phyloP scores from a whole-genome alignment of 768 basidiomycete species.

The Naganishia kalamii region DNA sequence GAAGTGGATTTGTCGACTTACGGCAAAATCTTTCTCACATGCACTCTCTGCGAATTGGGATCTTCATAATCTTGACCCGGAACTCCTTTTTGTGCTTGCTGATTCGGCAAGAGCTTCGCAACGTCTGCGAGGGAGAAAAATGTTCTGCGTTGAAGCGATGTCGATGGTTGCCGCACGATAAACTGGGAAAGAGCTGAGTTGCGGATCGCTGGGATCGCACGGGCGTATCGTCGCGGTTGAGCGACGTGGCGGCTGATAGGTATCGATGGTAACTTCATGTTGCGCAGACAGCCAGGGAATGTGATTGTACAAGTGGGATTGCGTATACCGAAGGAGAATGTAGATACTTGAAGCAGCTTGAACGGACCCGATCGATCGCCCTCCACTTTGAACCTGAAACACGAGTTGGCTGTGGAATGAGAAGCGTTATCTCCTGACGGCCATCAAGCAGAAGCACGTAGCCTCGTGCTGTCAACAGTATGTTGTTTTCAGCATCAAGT shows the following conservation, averaged over 20 bases:
- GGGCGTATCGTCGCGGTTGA: not conserved
- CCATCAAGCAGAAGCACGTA: no score
- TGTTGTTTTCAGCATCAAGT: no score
- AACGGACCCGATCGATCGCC: no score
- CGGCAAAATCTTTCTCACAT: slow-evolving; percentile 82
- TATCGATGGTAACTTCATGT: not conserved
- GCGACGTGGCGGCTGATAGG: not conserved
- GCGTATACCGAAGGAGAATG: no score
- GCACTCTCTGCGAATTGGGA: slow-evolving; percentile 59
- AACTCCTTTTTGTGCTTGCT: not conserved
- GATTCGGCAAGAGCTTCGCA: slow-evolving; percentile 30
- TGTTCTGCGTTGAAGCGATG: slow-evolving; percentile 5
- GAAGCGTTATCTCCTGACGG: no score
- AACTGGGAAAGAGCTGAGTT: no score
- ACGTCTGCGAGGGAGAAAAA: slow-evolving; percentile 41
- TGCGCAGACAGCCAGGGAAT: not conserved
- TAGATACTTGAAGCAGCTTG: no score
- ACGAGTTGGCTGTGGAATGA: no score
- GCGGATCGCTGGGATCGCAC: not conserved
- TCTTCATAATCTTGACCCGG: slow-evolving; percentile 33
- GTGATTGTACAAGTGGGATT: no score
- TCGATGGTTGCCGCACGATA: not conserved
- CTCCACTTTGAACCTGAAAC: not conserved
- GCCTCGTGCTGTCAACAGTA: no score
- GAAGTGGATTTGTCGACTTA: slow-evolving; percentile 50